Base-by-base conservation (phyloP, 1,284 basidiomycete genomes). In the Ceratobasidium sp. region DNA sequence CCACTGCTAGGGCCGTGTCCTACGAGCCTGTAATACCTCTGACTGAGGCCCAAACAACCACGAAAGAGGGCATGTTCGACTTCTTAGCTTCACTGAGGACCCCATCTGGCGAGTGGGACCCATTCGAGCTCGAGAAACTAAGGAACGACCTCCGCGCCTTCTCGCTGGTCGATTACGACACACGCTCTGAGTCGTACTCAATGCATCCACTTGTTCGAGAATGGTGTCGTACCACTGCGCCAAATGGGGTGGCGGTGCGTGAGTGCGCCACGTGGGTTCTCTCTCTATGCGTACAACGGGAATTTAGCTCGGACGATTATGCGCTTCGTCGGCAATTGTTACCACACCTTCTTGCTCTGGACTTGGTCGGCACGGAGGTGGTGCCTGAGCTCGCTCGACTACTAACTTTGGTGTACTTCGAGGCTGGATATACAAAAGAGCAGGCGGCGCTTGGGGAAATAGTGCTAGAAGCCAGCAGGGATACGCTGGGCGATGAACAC, bases 151-250 rank as follows among this genome's bases (percentile, higher is more conserved):
- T 65, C 3, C 29, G 29, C 0, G 31, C 63, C 5, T 65, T 33
- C 22, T 65, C 63, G 19, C 48, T 65, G 8, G 9, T 65, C 29
- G 45, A 65, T 17, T 53, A 51, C 27, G 29, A 65, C 22, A 29
- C 48, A 15, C 0, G 17, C 17, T 31, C 27, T 3, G 5, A n/a
- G 19, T 1, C 19, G 2, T 65, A 65, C 36, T 53, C 48, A 7
- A 53, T 65, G 4, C 63, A 65, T 41, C 48, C 33, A 1, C 63
- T 65, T 3, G 63, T 65, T 6, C 63, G 53, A 15, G 44, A 53
- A 3, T 65, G 63, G 63, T 60, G 59, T 17, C 59, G 59, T 2
- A 31, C 59, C 29, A 60, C 44, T 8, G 17, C 36, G 41, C 59
- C 33, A 22, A 22, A 60, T 24, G 22, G 24, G n/a, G 33, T 24